Evolutionary conservation across 345 rosid genomes (phyloP).

Genomic region (Populus pruinosa): DNA sequence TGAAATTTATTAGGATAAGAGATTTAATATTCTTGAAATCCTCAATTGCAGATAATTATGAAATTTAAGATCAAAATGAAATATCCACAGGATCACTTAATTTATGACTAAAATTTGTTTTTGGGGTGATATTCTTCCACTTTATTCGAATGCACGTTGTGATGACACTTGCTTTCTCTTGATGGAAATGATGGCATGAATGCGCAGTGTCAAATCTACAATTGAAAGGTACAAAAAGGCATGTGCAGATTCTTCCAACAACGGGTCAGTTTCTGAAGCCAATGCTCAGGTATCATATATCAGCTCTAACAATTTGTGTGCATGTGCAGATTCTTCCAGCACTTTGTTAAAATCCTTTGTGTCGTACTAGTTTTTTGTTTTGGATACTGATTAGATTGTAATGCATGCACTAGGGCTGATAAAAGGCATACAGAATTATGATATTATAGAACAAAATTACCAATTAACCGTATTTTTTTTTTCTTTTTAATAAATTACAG

Average conservation of each 20-base stretch:
- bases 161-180: background rate
- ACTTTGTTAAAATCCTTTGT: background rate
- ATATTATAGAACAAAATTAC: no score
- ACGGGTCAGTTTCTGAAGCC: conserved; percentile 69
- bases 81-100: background rate
- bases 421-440: no score
- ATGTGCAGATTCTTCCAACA: conserved; percentile 53
- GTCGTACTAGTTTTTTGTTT: background rate
- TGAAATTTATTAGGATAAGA: background rate
- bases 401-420: no score
- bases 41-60: background rate
- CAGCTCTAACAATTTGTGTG: background rate
- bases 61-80: background rate
- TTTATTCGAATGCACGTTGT: background rate
- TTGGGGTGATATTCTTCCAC: background rate
- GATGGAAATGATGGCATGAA: background rate
- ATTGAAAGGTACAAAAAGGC: conserved; percentile 95
- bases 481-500: no score
- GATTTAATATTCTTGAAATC: background rate
- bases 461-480: no score
- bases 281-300: conserved; percentile 77
- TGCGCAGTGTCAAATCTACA: conserved; percentile 81
- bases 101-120: background rate
- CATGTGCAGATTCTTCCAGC: background rate
- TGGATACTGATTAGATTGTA: no score